Percentiles rank a stretch among this genome's conserved stretches.
These are phyloP conservation scores for Scenedesmus sp. DNA, from an alignment of 163 green algal genomes.

Conservation along the genomic window DNA sequence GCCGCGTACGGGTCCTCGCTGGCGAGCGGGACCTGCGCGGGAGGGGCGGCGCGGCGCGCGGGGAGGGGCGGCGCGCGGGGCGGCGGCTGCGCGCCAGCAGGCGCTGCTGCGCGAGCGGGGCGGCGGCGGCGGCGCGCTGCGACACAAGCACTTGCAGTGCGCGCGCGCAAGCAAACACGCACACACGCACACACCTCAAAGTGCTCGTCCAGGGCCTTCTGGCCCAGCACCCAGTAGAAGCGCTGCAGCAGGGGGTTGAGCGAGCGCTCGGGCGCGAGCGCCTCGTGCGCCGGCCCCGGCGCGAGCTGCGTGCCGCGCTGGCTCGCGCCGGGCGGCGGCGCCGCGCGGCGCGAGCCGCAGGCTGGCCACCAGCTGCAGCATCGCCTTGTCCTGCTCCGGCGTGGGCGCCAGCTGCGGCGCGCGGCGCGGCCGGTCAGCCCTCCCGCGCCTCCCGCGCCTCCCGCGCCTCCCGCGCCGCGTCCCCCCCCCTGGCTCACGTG, in stretches of 20 bases:
- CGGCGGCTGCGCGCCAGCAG: background rate
- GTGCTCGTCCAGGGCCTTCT: slow-evolving; percentile 19
- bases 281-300: slow-evolving; percentile 2
- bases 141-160: background rate
- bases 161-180: background rate
- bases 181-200: slow-evolving; percentile 15
- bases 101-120: background rate
- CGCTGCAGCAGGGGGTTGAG: slow-evolving; percentile 37
- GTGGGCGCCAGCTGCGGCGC: no score
- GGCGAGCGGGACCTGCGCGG: slow-evolving; percentile 17
- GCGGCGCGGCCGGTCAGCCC: no score
- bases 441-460: no score
- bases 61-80: background rate
- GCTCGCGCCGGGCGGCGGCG: slow-evolving; percentile 11
- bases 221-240: slow-evolving; percentile 35
- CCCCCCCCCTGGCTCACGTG: slow-evolving; percentile 19
- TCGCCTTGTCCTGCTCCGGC: no score
- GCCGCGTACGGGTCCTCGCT: slow-evolving; percentile 28
- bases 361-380: slow-evolving; percentile 2
- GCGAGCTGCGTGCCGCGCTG: background rate
- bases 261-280: slow-evolving; percentile 27
- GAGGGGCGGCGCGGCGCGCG: no score
- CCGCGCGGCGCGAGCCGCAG: slow-evolving; percentile 12
- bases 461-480: no score
- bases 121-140: background rate